Percentiles rank a stretch among this genome's conserved stretches.
Evolutionary conservation across 2,329 filamentous ascomycete genomes (phyloP).

Genomic region (Alternaria viburni): DNA sequence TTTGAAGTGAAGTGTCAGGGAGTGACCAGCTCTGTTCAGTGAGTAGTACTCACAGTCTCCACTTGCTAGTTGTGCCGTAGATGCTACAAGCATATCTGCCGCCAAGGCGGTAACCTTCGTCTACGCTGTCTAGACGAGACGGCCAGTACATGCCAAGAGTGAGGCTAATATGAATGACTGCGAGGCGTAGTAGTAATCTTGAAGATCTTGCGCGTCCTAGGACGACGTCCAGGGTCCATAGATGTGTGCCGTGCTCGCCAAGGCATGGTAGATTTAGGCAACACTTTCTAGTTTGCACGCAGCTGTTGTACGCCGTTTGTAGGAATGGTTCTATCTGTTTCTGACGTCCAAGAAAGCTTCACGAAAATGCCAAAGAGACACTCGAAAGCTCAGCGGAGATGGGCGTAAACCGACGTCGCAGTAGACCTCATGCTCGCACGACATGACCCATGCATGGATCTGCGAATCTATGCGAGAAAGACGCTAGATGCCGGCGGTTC

Average conservation of each 20-base stretch:
- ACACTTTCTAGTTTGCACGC: not conserved
- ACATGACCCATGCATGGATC: not conserved
- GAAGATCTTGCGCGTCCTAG: not conserved
- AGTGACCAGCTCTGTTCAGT: not conserved
- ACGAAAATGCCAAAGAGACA: not conserved
- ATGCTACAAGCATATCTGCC: not conserved
- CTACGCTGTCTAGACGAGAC: constrained; percentile 12
- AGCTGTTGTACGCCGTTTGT: not conserved
- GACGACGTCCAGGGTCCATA: not conserved
- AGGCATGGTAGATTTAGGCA: not conserved
- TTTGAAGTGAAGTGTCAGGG: not conserved
- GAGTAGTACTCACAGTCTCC: not conserved
- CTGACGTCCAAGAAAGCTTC: not conserved
- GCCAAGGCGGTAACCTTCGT: constrained; percentile 12
- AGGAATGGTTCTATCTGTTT: not conserved
- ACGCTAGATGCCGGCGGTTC: not conserved
- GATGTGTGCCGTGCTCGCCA: not conserved
- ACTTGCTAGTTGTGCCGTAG: not conserved
- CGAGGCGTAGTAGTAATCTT: not conserved
- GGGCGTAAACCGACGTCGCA: not conserved
- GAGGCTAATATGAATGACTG: constrained; percentile 10
- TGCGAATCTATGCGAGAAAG: not conserved
- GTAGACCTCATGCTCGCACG: not conserved
- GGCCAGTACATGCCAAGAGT: constrained; percentile 1
- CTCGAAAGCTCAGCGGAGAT: not conserved